phyloP scores from a whole-genome alignment of 352 stramenopile genomes.

The Phytophthora sp. region DNA sequence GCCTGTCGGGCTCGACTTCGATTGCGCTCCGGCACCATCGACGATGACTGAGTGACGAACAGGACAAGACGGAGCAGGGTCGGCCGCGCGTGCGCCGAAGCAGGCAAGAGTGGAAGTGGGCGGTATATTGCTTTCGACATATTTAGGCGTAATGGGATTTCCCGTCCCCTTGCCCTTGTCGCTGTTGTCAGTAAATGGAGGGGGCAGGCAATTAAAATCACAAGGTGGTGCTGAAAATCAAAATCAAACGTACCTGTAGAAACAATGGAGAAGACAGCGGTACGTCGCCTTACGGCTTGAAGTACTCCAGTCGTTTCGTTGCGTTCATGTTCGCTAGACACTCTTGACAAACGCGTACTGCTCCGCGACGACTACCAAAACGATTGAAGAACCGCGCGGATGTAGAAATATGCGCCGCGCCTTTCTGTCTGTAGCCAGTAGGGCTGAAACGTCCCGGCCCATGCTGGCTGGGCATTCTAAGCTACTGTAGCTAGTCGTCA shows the following conservation, averaged over 20 bases:
- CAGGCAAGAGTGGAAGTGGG: constrained; percentile 16
- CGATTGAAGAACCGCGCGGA: neutral
- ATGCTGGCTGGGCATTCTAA: too few species aligned
- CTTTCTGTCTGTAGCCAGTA: neutral
- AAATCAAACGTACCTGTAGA: too few species aligned
- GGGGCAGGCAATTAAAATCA: neutral
- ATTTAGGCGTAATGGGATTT: constrained; percentile 13
- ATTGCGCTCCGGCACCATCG: constrained; percentile 21
- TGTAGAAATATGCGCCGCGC: constrained; percentile 1
- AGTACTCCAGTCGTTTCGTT: too few species aligned
- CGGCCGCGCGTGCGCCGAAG: neutral
- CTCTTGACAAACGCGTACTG: too few species aligned
- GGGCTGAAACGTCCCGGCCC: neutral
- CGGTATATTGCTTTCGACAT: too few species aligned
- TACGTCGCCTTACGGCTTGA: too few species aligned
- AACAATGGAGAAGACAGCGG: too few species aligned
- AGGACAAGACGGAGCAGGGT: neutral
- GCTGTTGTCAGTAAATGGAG: neutral
- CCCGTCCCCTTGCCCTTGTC: neutral
- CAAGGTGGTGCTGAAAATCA: too few species aligned
- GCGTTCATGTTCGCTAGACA: too few species aligned
- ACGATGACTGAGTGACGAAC: neutral
- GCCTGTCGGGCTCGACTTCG: constrained; percentile 13
- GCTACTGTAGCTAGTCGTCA: too few species aligned
- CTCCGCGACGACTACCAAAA: constrained; percentile 5